Percentiles rank a stretch among this genome's conserved stretches.
phyloP scores from a whole-genome alignment of 495 filamentous ascomycete genomes.

The Xylaria nigripes region DNA sequence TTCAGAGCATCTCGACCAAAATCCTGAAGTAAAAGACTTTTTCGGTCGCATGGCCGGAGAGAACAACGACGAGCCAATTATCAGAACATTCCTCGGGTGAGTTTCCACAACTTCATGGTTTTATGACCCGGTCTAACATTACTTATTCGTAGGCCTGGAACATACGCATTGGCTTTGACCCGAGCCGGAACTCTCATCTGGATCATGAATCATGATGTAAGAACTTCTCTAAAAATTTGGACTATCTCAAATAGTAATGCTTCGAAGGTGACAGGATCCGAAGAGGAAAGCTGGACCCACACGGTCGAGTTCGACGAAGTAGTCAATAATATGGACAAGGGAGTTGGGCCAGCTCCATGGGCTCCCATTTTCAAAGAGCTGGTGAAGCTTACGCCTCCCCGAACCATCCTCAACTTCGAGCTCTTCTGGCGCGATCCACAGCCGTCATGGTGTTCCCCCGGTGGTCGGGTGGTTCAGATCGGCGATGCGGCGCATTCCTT shows the following conservation, averaged over 20 bases:
- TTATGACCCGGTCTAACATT: neutral
- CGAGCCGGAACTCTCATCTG: constrained; percentile 44
- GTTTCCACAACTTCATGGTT: constrained; percentile 7
- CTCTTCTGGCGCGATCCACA: constrained; percentile 59
- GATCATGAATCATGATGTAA: constrained; percentile 50
- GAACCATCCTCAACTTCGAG: constrained; percentile 58
- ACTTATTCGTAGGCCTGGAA: constrained; percentile 29
- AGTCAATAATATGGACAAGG: constrained; percentile 43
- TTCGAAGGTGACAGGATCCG: constrained; percentile 37
- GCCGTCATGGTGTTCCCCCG: constrained; percentile 53
- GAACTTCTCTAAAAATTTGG: constrained; percentile 4
- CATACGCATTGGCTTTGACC: constrained; percentile 44
- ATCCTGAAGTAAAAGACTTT: constrained; percentile 35
- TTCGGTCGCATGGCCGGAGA: constrained; percentile 35
- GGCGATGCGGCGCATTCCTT: constrained; percentile 66
- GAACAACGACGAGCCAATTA: constrained; percentile 30
- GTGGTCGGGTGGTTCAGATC: constrained; percentile 51
- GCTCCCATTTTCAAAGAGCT: constrained; percentile 48
- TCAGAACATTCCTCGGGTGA: constrained; percentile 36
- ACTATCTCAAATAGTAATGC: neutral
- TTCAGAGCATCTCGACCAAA: constrained; percentile 31
- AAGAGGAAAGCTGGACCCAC: constrained; percentile 45
- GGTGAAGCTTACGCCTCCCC: constrained; percentile 47
- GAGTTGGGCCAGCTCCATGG: constrained; percentile 37
- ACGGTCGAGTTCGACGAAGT: constrained; percentile 48